phyloP scores from a whole-genome alignment of 305 asterid genomes.

The Nicotiana rustica region DNA sequence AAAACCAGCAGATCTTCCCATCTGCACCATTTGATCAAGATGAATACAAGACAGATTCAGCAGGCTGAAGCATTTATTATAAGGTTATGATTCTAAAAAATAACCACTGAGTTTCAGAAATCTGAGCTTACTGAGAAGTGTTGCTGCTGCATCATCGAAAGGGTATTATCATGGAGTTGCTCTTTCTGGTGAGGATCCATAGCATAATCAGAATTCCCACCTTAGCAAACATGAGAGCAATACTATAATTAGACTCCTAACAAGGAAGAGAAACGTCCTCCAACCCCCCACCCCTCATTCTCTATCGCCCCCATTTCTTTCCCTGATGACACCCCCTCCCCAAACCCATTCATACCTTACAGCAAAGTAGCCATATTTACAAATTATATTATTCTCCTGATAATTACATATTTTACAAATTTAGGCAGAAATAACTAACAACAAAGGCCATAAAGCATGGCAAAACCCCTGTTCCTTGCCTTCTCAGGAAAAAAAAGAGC shows the following conservation, averaged over 20 bases:
- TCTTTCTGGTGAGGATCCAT: conserved; percentile 77
- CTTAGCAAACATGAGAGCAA: conserved; percentile 38
- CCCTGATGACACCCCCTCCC: background rate
- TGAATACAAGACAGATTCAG: background rate
- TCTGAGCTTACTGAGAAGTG: conserved; percentile 69
- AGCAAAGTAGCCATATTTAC: background rate
- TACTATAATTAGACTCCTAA: conserved; percentile 21
- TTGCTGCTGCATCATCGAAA: conserved; percentile 82
- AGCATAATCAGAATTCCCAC: conserved; percentile 69
- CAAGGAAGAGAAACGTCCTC: conserved; percentile 18
- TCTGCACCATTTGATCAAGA: conserved; percentile 50
- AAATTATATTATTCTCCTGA: background rate
- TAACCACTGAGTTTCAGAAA: conserved; percentile 32
- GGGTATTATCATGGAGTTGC: conserved; percentile 74
- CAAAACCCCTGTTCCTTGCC: background rate
- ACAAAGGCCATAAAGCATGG: background rate
- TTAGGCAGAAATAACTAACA: conserved; percentile 16
- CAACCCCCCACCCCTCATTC: background rate
- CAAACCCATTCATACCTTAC: background rate
- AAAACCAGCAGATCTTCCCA: conserved; percentile 86
- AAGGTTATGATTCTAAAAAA: background rate
- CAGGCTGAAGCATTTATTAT: conserved; percentile 25
- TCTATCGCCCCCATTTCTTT: background rate
- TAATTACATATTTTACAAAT: background rate
- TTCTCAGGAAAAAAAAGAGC: background rate